Evolutionary conservation across 78 protist genomes (phyloP).

Genomic region (Tieghemostelium lacteum): DNA sequence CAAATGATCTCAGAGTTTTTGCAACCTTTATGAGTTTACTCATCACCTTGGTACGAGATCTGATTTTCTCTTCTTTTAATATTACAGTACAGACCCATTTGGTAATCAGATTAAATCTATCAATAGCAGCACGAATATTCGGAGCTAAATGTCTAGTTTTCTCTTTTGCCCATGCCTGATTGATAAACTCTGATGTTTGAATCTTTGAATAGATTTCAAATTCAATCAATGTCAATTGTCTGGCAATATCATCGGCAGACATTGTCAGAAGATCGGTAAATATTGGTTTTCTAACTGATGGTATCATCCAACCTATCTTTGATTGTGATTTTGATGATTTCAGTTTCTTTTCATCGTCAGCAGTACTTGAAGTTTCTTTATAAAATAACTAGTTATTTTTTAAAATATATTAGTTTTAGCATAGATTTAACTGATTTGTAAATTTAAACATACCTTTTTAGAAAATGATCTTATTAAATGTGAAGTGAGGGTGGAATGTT

Average conservation of each 20-base stretch:
- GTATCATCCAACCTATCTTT: constrained; percentile 40
- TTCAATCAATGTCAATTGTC: constrained; percentile 62
- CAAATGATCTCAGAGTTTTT: constrained; percentile 13
- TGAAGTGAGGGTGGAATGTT: constrained; percentile 36
- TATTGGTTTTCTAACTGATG: constrained; percentile 38
- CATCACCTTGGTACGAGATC: constrained; percentile 44
- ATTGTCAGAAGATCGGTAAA: constrained; percentile 22
- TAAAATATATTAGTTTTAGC: neutral
- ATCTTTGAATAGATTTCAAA: constrained; percentile 45
- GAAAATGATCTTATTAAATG: constrained; percentile 51
- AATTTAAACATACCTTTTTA: constrained; percentile 12
- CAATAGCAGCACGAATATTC: constrained; percentile 74
- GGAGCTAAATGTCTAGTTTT: constrained; percentile 58
- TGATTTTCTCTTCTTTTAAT: constrained; percentile 59
- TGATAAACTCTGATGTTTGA: constrained; percentile 74
- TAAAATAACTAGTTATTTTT: neutral
- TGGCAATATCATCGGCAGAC: constrained; percentile 76
- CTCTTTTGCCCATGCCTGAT: constrained; percentile 78
- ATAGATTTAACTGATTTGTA: too few species aligned
- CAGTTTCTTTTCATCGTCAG: neutral
- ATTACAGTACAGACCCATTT: constrained; percentile 73
- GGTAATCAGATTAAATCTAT: constrained; percentile 44
- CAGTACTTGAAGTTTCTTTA: neutral
- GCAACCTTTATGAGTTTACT: constrained; percentile 70
- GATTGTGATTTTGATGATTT: constrained; percentile 13